Conservation (phyloP, 768 basidiomycete species). For the Kockovaella imperatae region DNA sequence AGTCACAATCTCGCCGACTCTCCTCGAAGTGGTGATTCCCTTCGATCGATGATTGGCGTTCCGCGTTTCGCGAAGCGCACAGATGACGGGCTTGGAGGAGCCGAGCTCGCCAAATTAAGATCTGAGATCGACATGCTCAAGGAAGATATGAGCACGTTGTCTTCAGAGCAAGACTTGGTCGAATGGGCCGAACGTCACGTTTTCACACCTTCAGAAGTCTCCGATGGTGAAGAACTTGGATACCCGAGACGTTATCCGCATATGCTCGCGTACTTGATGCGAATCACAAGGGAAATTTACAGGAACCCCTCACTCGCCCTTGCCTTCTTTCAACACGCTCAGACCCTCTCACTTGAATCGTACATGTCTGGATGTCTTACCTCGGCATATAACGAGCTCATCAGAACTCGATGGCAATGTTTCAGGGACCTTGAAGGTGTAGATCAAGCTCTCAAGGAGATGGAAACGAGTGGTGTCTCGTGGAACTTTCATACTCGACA, state of each 20-base stretch:
- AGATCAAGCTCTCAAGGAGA: constrained; percentile 65
- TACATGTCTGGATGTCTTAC: constrained; percentile 88
- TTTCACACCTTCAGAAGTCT: constrained; percentile 8
- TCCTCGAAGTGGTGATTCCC: too few species aligned
- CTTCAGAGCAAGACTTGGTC: constrained; percentile 26
- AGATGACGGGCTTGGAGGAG: constrained; percentile 6
- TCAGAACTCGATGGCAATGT: constrained; percentile 72
- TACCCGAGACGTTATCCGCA: constrained; percentile 60
- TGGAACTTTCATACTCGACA: constrained; percentile 57
- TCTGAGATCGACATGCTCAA: constrained; percentile 32
- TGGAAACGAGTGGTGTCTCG: constrained; percentile 69
- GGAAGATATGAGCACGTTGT: constrained; percentile 30
- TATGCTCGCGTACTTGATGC: constrained; percentile 69
- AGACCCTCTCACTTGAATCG: constrained; percentile 63
- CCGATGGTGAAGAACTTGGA: neutral
- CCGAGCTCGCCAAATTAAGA: constrained; percentile 11
- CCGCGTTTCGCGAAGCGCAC: neutral
- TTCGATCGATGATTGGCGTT: neutral
- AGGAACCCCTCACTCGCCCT: constrained; percentile 72
- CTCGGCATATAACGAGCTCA: constrained; percentile 76
- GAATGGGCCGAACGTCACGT: constrained; percentile 27
- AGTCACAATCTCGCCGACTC: neutral
- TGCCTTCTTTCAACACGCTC: constrained; percentile 71
- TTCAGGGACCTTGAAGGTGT: constrained; percentile 78
- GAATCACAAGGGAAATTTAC: constrained; percentile 68